Evolutionary conservation across 2,329 filamentous ascomycete species (phyloP).

Genomic region (Fusarium scirpi): DNA sequence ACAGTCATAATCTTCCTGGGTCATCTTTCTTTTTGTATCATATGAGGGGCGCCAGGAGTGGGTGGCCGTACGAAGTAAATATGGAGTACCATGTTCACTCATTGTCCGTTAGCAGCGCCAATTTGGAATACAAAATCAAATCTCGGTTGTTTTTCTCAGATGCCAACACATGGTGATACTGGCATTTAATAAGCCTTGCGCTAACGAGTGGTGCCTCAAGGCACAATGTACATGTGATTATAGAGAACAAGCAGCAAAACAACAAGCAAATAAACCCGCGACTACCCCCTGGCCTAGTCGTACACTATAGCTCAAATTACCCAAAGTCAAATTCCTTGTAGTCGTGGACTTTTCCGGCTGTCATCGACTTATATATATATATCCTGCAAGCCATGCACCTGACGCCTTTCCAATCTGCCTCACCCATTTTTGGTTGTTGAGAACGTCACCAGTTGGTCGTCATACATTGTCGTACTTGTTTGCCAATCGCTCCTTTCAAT

Average conservation of each 20-base stretch:
- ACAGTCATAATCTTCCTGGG: slow-evolving; percentile 10
- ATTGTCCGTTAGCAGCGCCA: slow-evolving; percentile 27
- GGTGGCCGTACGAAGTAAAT: slow-evolving; percentile 25
- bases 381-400: slow-evolving; percentile 36
- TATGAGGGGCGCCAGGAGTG: slow-evolving; percentile 23
- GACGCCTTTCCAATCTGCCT: slow-evolving; percentile 37
- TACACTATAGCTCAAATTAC: slow-evolving; percentile 49
- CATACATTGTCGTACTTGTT: slow-evolving; percentile 35
- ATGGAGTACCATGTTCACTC: slow-evolving; percentile 21
- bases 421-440: slow-evolving; percentile 36
- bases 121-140: slow-evolving; percentile 37
- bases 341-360: slow-evolving; percentile 29
- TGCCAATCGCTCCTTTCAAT: slow-evolving; percentile 31
- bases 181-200: background rate
- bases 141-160: slow-evolving; percentile 24
- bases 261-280: slow-evolving; percentile 23
- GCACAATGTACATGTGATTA: slow-evolving; percentile 16
- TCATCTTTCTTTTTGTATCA: slow-evolving; percentile 40
- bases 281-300: slow-evolving; percentile 38
- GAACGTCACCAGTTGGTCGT: slow-evolving; percentile 41
- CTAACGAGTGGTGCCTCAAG: slow-evolving; percentile 16
- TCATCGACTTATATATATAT: slow-evolving; percentile 23
- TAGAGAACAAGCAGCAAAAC: slow-evolving; percentile 32
- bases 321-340: slow-evolving; percentile 30
- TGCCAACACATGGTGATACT: slow-evolving; percentile 2